These are phyloP conservation scores for Diaporthe citri DNA, from an alignment of 2,329 filamentous ascomycete species.

Conservation along the genomic window DNA sequence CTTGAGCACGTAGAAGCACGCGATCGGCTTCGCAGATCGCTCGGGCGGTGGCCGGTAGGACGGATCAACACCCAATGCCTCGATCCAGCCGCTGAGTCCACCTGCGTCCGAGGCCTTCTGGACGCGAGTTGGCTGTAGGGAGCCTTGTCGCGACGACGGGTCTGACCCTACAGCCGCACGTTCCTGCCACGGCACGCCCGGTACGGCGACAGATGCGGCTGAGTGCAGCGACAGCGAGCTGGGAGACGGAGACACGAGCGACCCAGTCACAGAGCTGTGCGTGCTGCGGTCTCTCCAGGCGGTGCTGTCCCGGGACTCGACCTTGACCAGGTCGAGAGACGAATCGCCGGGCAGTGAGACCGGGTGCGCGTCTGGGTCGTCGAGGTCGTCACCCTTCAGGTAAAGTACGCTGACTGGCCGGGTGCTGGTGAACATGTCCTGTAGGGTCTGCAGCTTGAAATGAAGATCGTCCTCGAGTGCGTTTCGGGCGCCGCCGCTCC, in stretches of 20 bases:
- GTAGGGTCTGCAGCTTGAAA: slow-evolving; percentile 80
- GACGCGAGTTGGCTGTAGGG: slow-evolving; percentile 67
- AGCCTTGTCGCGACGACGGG: slow-evolving; percentile 56
- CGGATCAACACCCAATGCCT: slow-evolving; percentile 90
- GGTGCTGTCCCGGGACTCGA: slow-evolving; percentile 61
- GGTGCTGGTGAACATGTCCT: slow-evolving; percentile 92
- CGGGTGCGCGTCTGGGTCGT: slow-evolving; percentile 84
- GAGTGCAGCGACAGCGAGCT: slow-evolving; percentile 74
- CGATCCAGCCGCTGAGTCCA: slow-evolving; percentile 84
- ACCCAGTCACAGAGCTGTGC: slow-evolving; percentile 69
- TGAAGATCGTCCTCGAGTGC: slow-evolving; percentile 81
- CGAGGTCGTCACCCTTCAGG: slow-evolving; percentile 79
- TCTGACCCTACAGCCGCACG: slow-evolving; percentile 65
- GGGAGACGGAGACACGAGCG: slow-evolving; percentile 75
- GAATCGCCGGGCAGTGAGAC: slow-evolving; percentile 79
- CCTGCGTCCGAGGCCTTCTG: slow-evolving; percentile 71
- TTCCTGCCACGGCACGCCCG: slow-evolving; percentile 67
- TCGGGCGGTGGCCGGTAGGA: slow-evolving; percentile 85
- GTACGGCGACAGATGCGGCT: slow-evolving; percentile 60
- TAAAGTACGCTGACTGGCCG: slow-evolving; percentile 83
- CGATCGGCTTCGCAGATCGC: slow-evolving; percentile 77
- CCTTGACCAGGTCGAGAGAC: slow-evolving; percentile 67
- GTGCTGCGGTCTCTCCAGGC: slow-evolving; percentile 67
- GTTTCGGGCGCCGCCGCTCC: slow-evolving; percentile 55
- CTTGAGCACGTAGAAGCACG: slow-evolving; percentile 86